These are phyloP conservation scores for Nitzschia sp. DNA, from an alignment of 108 stramenopile genomes.

Conservation along the genomic window DNA sequence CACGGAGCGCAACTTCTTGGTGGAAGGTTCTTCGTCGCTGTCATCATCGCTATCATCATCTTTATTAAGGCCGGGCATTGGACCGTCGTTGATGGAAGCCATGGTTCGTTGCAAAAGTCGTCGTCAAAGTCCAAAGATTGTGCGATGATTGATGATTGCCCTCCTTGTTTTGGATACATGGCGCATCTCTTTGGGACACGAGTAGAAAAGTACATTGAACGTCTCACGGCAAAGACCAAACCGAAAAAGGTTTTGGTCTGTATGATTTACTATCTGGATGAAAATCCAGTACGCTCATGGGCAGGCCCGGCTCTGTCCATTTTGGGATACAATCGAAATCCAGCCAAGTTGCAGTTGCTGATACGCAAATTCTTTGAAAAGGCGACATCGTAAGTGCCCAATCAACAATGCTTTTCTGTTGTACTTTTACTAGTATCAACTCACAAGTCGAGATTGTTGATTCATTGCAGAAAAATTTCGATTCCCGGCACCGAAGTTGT, in stretches of 20 bases:
- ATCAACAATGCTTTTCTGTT: no score
- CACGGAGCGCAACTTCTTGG: no score
- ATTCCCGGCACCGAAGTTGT: constrained; percentile 73
- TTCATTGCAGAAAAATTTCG: constrained; percentile 57
- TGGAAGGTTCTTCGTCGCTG: no score
- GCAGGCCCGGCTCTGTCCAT: constrained; percentile 69
- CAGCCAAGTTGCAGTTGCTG: constrained; percentile 64
- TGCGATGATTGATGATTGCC: constrained; percentile 32
- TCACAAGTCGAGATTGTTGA: no score
- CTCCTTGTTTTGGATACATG: constrained; percentile 84
- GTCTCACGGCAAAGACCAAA: constrained; percentile 69
- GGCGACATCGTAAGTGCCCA: constrained; percentile 49
- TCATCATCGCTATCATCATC: no score
- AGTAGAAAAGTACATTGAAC: constrained; percentile 71
- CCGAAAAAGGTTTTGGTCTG: constrained; percentile 83
- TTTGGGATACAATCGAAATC: constrained; percentile 80
- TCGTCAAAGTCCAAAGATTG: constrained; percentile 12
- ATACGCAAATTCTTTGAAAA: constrained; percentile 74
- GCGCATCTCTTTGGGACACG: constrained; percentile 81
- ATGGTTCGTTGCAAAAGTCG: no score
- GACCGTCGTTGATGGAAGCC: no score
- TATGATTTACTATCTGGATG: constrained; percentile 92
- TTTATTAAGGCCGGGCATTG: no score
- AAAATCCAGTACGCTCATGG: constrained; percentile 70
- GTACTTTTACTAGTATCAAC: no score